A percentile compares a stretch with the other conserved stretches of the same genome.
Evolutionary conservation across 2,329 filamentous ascomycete species (phyloP).

Genomic region (Paraphaeosphaeria minitans): DNA sequence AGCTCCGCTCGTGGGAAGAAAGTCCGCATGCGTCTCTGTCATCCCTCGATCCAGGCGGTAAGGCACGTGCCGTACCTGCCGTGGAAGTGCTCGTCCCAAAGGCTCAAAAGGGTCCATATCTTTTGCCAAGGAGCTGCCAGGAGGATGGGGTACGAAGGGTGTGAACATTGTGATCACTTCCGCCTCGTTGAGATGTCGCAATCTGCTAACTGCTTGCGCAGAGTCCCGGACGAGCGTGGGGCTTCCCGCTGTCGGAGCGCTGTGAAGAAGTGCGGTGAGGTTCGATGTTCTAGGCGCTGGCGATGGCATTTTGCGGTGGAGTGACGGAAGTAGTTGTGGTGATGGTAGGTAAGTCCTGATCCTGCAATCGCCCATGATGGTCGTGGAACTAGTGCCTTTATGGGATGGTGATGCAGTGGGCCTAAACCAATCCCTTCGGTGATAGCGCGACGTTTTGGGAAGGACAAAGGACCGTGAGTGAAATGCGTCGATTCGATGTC

Average conservation of each 20-base stretch:
- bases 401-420: constrained; percentile 7
- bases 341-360: constrained; percentile 20
- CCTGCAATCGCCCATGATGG: constrained; percentile 34
- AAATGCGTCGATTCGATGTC: constrained; percentile 3
- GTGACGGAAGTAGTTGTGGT: constrained; percentile 17
- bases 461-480: constrained; percentile 3
- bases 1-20: constrained; percentile 64
- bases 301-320: constrained; percentile 23
- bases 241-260: constrained; percentile 21
- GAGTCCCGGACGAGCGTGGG: constrained; percentile 35
- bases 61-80: constrained; percentile 70
- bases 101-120: constrained; percentile 73
- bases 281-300: constrained; percentile 19
- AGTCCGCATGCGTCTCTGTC: constrained; percentile 66
- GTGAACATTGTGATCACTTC: constrained; percentile 54
- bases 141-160: constrained; percentile 59
- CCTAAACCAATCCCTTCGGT: constrained; percentile 8
- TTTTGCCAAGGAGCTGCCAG: constrained; percentile 42
- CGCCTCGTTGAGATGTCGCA: constrained; percentile 45
- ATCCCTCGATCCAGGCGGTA: constrained; percentile 69
- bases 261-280: constrained; percentile 24
- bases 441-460: constrained; percentile 14
- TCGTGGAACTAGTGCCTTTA: constrained; percentile 11
- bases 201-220: constrained; percentile 24
- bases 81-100: constrained; percentile 67